These are phyloP conservation scores for Coemansia sp. DNA, from an alignment of 192 early-diverging fungal genomes.

Conservation along the genomic window DNA sequence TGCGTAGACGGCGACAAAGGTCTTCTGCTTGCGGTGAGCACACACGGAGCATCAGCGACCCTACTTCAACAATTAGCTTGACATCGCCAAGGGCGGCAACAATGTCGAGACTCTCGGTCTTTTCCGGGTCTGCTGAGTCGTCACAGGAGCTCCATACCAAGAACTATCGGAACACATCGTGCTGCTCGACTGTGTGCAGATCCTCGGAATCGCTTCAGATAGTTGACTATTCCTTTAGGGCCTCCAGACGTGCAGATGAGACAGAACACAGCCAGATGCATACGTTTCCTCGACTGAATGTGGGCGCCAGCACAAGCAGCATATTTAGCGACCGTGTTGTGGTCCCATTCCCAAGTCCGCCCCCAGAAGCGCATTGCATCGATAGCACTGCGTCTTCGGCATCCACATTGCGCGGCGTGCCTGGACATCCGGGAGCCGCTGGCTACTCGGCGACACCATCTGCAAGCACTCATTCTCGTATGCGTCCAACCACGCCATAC, in stretches of 20 bases:
- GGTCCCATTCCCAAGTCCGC: slow-evolving; percentile 1
- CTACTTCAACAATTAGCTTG: slow-evolving; percentile 25
- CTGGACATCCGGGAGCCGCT: slow-evolving; percentile 21
- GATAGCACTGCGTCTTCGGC: background rate
- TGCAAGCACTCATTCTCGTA: slow-evolving; percentile 3
- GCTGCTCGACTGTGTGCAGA: background rate
- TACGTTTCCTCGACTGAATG: slow-evolving; percentile 2
- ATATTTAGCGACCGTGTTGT: slow-evolving; percentile 1
- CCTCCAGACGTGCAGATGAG: background rate
- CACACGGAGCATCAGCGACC: slow-evolving; percentile 39
- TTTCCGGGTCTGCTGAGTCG: background rate
- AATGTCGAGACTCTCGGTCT: slow-evolving; percentile 10
- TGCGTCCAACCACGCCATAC: slow-evolving; percentile 21
- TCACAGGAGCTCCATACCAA: background rate
- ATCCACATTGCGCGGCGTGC: slow-evolving; percentile 37
- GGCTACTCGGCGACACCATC: background rate
- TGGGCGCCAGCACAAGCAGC: slow-evolving; percentile 6
- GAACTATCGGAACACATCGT: slow-evolving; percentile 2
- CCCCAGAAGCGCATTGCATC: background rate
- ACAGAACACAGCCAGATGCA: background rate
- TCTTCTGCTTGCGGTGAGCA: slow-evolving; percentile 25
- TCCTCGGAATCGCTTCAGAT: background rate
- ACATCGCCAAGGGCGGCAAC: slow-evolving; percentile 6
- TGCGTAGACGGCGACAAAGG: slow-evolving; percentile 22
- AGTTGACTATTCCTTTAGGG: background rate